Conservation (phyloP, 768 basidiomycete genomes). For the Royoungia palumana region DNA sequence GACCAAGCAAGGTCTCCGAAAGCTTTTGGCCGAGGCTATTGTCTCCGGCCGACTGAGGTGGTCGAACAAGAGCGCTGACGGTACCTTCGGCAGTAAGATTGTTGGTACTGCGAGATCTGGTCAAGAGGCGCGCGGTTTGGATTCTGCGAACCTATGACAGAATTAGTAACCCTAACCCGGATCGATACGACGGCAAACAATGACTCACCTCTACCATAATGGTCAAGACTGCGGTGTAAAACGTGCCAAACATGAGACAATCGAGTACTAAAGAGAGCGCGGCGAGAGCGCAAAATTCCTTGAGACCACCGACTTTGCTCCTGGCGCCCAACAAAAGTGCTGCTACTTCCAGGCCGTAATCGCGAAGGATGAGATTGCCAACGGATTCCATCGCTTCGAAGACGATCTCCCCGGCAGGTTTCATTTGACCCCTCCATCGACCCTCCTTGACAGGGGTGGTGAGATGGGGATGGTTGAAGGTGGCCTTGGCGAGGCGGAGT, state of each 20-base stretch:
- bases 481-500: constrained; percentile 82
- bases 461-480: constrained; percentile 79
- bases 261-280: constrained; percentile 85
- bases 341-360: constrained; percentile 89
- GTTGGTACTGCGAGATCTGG: constrained; percentile 34
- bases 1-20: constrained; percentile 38
- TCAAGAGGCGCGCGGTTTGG: constrained; percentile 53
- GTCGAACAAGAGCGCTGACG: constrained; percentile 28
- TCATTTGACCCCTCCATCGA: constrained; percentile 47
- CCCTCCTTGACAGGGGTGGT: constrained; percentile 37
- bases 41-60: constrained; percentile 18
- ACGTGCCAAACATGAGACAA: constrained; percentile 84
- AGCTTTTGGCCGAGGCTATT: constrained; percentile 21
- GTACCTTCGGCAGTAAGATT: constrained; percentile 31
- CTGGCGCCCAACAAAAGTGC: constrained; percentile 86
- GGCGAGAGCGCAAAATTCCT: constrained; percentile 93
- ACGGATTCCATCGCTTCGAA: constrained; percentile 77
- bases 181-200: constrained; percentile 17
- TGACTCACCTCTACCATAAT: constrained; percentile 88
- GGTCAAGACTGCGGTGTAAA: constrained; percentile 84
- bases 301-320: constrained; percentile 81
- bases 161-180: constrained; percentile 7
- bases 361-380: constrained; percentile 82
- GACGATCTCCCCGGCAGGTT: constrained; percentile 80
- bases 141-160: constrained; percentile 62